Evolutionary conservation across 2,329 filamentous ascomycete species (phyloP).

Genomic region (Apiospora sp.): DNA sequence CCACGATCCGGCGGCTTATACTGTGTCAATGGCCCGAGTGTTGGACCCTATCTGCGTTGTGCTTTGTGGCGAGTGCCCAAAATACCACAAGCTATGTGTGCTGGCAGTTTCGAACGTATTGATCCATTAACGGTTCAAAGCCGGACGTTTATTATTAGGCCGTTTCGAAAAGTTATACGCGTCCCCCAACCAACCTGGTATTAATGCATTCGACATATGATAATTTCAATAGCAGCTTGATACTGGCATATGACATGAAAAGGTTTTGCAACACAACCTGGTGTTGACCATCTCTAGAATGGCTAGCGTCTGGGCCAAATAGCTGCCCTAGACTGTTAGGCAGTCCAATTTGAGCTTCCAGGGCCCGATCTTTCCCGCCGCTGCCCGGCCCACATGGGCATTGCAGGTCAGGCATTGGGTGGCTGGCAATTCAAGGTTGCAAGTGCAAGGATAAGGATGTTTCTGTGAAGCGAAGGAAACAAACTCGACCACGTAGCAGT

Average conservation of each 20-base stretch:
- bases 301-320: neutral
- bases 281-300: neutral
- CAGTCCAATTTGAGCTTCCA: constrained; percentile 22
- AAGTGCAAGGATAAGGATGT: neutral
- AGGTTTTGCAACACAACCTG: constrained; percentile 2
- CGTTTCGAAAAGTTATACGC: neutral
- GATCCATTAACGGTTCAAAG: neutral
- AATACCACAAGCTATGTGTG: neutral
- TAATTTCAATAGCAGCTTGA: neutral
- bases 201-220: neutral
- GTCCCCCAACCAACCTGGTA: neutral
- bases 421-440: neutral
- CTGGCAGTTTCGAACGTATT: neutral
- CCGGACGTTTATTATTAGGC: neutral
- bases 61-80: neutral
- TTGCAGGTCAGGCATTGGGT: constrained; percentile 16
- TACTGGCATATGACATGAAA: neutral
- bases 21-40: neutral
- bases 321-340: neutral
- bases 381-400: constrained; percentile 23
- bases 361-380: constrained; percentile 24
- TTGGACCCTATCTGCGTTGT: neutral
- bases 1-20: neutral
- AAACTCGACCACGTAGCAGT: constrained; percentile 29
- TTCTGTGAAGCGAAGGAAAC: constrained; percentile 26